Base-by-base conservation (phyloP, 306 rosid species). In the Nissolia schottii region DNA sequence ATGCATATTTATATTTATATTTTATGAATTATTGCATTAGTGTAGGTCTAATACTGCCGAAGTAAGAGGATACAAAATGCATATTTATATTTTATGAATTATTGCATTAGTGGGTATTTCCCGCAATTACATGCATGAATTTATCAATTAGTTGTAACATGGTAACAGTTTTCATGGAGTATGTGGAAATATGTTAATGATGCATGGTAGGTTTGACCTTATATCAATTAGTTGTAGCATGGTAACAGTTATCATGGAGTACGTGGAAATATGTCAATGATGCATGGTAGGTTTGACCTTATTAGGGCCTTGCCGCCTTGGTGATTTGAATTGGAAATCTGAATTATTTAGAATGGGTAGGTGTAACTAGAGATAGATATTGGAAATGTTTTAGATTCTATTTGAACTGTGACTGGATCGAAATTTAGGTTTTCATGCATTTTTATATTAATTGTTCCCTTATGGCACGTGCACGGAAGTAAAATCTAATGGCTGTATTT, bases 181-280 rank as follows among this genome's bases (percentile, higher is more conserved):
- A 51, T 53, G 63, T 32, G 46, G 61, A 34, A 37, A 70, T 50
- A 31, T 25, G 22, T 70, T 62, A 35, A 48, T 70, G 60, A 53
- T 19, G 32, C 11, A 3, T 16, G n/a, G 24, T 15, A 67, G 80
- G 53, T 45, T 64, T 71, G 53, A 19, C 2, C 56, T 25, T n/a
- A 10, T 37, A n/a, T n/a, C n/a, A n/a, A n/a, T n/a, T n/a, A 65
- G 50, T 61, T 37, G 40, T 28, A 25, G 11, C 57, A 43, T 38
- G 29, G 23, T 22, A 53, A 53, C 49, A 41, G 19, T 19, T 35
- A 29, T 38, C 41, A 43, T 53, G 37, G 34, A 34, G 60, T 13
- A 51, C 41, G 63, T 32, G 46, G 61, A 34, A 37, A 70, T 50
- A 31, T 25, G 22, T 70, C 51, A 35, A 48, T 70, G 60, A 53